phyloP scores from a whole-genome alignment of 2,329 filamentous ascomycete species.

The Scopulariopsis brevicaulis region DNA sequence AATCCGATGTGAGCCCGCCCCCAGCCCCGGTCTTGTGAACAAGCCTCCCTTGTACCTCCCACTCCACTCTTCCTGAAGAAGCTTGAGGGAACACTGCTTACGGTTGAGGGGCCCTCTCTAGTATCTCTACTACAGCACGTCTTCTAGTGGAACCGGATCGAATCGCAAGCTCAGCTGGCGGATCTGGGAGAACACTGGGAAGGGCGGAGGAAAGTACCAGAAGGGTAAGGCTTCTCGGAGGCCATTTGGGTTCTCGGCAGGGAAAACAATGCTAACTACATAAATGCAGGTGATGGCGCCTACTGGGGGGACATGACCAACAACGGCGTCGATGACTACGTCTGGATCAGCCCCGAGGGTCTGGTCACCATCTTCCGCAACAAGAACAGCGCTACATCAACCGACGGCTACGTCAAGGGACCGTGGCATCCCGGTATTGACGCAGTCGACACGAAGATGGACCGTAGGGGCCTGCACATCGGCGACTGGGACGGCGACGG shows the following conservation, averaged over 20 bases:
- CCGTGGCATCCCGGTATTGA: neutral
- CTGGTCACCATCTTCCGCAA: neutral
- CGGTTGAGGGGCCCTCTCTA: neutral
- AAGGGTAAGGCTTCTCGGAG: neutral
- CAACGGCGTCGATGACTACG: conserved; percentile 5
- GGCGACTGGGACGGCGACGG: conserved; percentile 5
- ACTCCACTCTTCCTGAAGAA: neutral
- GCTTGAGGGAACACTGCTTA: neutral
- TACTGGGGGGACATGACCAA: conserved; percentile 5
- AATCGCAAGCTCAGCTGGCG: neutral
- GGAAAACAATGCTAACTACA: neutral
- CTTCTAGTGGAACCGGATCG: neutral
- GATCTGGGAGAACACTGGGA: conserved; percentile 4
- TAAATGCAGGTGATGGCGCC: neutral
- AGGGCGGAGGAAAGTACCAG: conserved; percentile 2
- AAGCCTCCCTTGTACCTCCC: neutral
- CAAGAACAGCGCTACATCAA: neutral
- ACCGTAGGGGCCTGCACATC: conserved; percentile 3
- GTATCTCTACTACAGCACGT: neutral
- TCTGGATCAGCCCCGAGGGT: conserved; percentile 4
- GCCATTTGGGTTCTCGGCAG: neutral
- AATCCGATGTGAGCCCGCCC: conserved; percentile 4
- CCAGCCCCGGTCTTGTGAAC: neutral
- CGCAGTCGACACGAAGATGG: neutral
- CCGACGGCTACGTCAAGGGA: neutral